Evolutionary conservation across 306 rosid genomes (phyloP), one percentile per base, ranked within the genome.

Genomic region (Vigna angularis): DNA sequence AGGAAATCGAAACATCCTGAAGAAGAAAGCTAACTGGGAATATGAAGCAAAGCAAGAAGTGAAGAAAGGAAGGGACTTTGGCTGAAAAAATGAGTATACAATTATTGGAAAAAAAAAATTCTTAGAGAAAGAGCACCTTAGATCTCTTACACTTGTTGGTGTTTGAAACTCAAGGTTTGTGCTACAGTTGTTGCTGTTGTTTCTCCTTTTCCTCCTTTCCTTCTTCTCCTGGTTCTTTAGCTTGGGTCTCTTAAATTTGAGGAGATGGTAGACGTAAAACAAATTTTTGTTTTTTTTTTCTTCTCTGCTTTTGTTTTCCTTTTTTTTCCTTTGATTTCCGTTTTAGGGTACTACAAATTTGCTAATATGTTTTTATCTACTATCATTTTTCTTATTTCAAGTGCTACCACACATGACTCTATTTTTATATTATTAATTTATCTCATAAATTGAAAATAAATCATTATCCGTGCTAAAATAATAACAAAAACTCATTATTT

Each of bases 221-320:
- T 45, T 4, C 15, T 30, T 20, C 18, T 24, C 50, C 15, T 49
- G 17, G 52, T 50, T 74, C 75, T 70, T 24, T 30, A 81, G 84
- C 83, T 82, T 70, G 34, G 1, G 77, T 40, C 82, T 86, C 73
- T 79, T 82, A 82, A 81, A 83, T 79, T 85, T 79, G 66, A 67
- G 82, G 73, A 66, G 82, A 86, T 82, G 84, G 68, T 82, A 80
- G 82, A 83, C 92, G 79, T 73, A 70, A 44, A 34, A 44, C 75
- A 45, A 81, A 66, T 49, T 49, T 50, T 49, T 24, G 28, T 58
- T n/a, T 26, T 48, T 68, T 57, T 45, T 42, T 72, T 53, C 26
- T 75, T 59, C 12, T 6, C 28, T 56, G 53, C 16, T 8, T 16
- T 9, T 26, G 24, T 32, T 38, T 48, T 47, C 47, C 10, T 6